Conservation (phyloP, 495 filamentous ascomycete genomes). For the Amphirosellinia nigrospora region DNA sequence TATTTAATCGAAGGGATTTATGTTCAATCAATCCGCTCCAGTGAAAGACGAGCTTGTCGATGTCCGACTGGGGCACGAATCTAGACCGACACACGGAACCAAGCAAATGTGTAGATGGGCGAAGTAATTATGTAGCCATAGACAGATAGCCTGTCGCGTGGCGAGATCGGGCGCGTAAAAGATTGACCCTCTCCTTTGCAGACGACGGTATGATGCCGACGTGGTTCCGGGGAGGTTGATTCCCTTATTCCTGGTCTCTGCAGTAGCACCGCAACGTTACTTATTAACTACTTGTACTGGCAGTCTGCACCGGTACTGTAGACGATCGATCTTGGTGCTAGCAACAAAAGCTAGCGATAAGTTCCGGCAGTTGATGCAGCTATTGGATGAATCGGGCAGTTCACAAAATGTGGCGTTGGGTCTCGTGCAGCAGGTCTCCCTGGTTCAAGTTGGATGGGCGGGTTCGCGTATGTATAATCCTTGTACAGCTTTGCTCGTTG, state of each 20-base stretch:
- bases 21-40: not conserved
- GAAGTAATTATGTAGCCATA: not conserved
- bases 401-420: constrained; percentile 23
- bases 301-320: not conserved
- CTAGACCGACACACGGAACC: constrained; percentile 9
- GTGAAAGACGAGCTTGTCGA: constrained; percentile 4
- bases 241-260: constrained; percentile 6
- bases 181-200: constrained; percentile 8
- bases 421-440: constrained; percentile 9
- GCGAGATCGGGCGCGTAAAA: not conserved
- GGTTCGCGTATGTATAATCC: constrained; percentile 2
- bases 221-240: constrained; percentile 1
- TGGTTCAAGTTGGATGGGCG: not conserved
- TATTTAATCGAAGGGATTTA: no score
- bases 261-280: constrained; percentile 33
- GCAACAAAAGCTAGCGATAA: not conserved
- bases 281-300: not conserved
- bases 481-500: not conserved
- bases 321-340: not conserved
- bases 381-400: constrained; percentile 19
- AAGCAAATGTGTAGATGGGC: not conserved
- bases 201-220: constrained; percentile 6
- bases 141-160: constrained; percentile 20
- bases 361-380: constrained; percentile 24
- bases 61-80: constrained; percentile 1